phyloP scores from a whole-genome alignment of 352 stramenopile species.

The Saprolegnia diclina region DNA sequence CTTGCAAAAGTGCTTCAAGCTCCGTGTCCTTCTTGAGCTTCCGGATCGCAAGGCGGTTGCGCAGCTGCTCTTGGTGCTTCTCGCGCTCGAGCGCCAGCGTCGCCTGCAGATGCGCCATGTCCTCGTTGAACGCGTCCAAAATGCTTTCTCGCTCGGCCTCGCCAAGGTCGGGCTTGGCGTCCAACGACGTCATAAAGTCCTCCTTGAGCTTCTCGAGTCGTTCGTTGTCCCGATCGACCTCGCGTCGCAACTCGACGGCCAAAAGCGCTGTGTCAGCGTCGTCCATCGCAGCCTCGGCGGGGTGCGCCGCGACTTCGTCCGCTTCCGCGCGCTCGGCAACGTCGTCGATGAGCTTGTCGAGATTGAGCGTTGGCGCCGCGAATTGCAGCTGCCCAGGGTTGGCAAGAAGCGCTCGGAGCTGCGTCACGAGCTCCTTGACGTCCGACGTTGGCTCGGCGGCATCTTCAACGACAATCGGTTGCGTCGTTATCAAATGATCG shows the following conservation, averaged over 20 bases:
- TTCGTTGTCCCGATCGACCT: neutral
- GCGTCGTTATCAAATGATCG: constrained; percentile 2
- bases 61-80: constrained; percentile 40
- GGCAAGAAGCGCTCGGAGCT: constrained; percentile 15
- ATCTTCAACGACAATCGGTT: neutral
- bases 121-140: constrained; percentile 44
- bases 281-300: neutral
- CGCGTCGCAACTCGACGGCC: constrained; percentile 24
- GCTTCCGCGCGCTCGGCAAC: neutral
- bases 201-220: constrained; percentile 29
- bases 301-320: neutral
- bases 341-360: constrained; percentile 14
- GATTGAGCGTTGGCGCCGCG: neutral
- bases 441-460: neutral
- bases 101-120: constrained; percentile 44
- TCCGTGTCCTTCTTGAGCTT: constrained; percentile 18
- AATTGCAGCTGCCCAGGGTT: constrained; percentile 18
- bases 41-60: constrained; percentile 33
- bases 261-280: constrained; percentile 23
- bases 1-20: constrained; percentile 1
- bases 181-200: constrained; percentile 42
- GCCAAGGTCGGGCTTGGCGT: constrained; percentile 38
- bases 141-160: constrained; percentile 44
- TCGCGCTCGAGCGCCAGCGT: constrained; percentile 43
- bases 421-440: constrained; percentile 18